phyloP scores from a whole-genome alignment of 345 rosid species.

The Ricinus communis region DNA sequence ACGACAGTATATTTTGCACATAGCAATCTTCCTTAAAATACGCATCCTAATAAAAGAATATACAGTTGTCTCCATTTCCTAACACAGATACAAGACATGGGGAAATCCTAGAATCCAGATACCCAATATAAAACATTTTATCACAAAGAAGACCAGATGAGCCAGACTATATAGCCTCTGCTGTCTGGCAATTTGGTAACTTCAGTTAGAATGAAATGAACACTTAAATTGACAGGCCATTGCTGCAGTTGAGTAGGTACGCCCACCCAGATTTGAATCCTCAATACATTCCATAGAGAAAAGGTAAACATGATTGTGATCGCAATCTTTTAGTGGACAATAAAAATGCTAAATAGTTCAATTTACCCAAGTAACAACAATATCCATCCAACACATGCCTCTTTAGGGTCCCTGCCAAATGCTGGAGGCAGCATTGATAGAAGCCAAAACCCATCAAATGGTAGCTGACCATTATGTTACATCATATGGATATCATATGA shows the following conservation, averaged over 20 bases:
- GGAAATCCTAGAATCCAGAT: too few relatives aligned
- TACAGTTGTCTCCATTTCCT: too few relatives aligned
- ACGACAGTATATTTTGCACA: too few relatives aligned
- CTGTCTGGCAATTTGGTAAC: not conserved
- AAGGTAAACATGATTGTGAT: not conserved
- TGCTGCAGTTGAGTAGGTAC: not conserved
- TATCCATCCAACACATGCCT: too few relatives aligned
- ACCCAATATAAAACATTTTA: not conserved
- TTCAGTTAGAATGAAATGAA: not conserved
- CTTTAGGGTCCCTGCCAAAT: not conserved
- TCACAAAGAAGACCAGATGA: not conserved
- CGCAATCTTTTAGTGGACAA: too few relatives aligned
- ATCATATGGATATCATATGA: not conserved
- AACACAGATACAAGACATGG: too few relatives aligned
- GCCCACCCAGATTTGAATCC: not conserved
- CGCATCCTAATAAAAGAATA: too few relatives aligned
- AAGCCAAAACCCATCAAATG: not conserved
- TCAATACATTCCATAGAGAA: not conserved
- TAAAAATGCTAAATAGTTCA: too few relatives aligned
- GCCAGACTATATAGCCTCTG: not conserved
- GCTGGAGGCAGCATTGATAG: not conserved
- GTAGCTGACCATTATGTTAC: not conserved
- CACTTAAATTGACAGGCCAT: not conserved
- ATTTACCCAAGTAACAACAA: too few relatives aligned
- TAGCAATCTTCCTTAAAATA: too few relatives aligned